These are phyloP conservation scores for Wickerhamomyces strasburgensis DNA, from an alignment of 805 yeast genomes.

Conservation along the genomic window DNA sequence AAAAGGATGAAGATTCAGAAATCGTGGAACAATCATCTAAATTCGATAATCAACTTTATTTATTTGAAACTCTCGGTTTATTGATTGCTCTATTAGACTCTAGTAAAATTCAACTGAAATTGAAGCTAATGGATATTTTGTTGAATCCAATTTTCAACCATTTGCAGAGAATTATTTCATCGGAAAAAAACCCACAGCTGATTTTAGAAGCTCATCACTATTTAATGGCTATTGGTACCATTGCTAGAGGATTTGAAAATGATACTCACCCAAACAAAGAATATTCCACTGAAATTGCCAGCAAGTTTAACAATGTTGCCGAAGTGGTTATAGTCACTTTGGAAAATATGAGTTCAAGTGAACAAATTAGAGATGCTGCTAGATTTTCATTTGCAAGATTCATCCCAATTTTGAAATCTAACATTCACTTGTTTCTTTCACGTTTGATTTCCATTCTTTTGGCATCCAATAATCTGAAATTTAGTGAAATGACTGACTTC, in stretches of 20 bases:
- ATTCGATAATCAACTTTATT: conserved; percentile 73
- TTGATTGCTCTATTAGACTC: conserved; percentile 50
- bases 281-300: conserved; percentile 33
- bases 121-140: conserved; percentile 53
- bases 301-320: conserved; percentile 61
- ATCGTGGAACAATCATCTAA: conserved; percentile 42
- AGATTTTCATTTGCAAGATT: conserved; percentile 85
- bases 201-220: conserved; percentile 80
- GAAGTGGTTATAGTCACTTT: conserved; percentile 81
- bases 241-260: conserved; percentile 72
- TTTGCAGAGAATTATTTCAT: conserved; percentile 59
- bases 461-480: conserved; percentile 49
- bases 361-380: conserved; percentile 75
- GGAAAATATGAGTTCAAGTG: conserved; percentile 63
- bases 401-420: conserved; percentile 62
- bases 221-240: conserved; percentile 83
- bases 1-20: conserved; percentile 52
- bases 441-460: conserved; percentile 67
- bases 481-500: conserved; percentile 72
- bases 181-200: conserved; percentile 36
- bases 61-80: conserved; percentile 84
- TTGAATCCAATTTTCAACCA: conserved; percentile 71
- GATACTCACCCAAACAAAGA: conserved; percentile 28
- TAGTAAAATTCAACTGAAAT: conserved; percentile 38
- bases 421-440: conserved; percentile 50